phyloP scores from a whole-genome alignment of 164 flowering plant species.

The Aristolochia contorta region DNA sequence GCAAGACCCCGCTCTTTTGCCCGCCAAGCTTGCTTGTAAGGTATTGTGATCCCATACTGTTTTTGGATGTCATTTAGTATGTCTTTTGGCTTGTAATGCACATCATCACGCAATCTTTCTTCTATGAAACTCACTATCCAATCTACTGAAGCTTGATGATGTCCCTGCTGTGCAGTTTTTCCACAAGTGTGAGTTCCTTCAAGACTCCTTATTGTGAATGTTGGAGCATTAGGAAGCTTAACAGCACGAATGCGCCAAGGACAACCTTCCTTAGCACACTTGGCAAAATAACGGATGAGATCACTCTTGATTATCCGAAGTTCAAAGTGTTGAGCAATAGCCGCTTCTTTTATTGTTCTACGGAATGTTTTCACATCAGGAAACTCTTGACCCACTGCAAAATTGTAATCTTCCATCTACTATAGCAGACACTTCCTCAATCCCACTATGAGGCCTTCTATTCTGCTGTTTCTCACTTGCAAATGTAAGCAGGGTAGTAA shows the following conservation, averaged over 20 bases:
- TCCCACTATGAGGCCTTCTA: too few species aligned
- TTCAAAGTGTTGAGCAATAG: conserved; percentile 84
- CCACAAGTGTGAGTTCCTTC: conserved; percentile 82
- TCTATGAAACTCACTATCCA: conserved; percentile 77
- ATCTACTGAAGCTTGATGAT: conserved; percentile 86
- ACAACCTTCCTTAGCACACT: conserved; percentile 78
- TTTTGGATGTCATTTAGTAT: conserved; percentile 65
- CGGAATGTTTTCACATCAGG: conserved; percentile 77
- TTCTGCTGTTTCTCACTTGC: too few species aligned
- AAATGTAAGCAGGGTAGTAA: too few species aligned
- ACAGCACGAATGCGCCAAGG: conserved; percentile 91
- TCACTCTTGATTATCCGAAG: conserved; percentile 71
- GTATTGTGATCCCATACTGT: conserved; percentile 71
- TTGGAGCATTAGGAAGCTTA: conserved; percentile 66
- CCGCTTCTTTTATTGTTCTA: conserved; percentile 70
- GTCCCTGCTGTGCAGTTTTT: conserved; percentile 55
- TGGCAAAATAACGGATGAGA: conserved; percentile 66
- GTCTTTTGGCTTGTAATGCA: conserved; percentile 84
- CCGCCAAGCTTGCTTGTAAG: conserved; percentile 94
- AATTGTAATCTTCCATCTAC: conserved; percentile 41
- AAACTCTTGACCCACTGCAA: conserved; percentile 73
- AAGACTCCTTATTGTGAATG: conserved; percentile 66
- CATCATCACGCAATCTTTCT: conserved; percentile 52
- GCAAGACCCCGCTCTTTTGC: conserved; percentile 75
- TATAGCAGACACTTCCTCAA: too few species aligned